Evolutionary conservation across 495 filamentous ascomycete species (phyloP).

Genomic region (Niebla homalea): DNA sequence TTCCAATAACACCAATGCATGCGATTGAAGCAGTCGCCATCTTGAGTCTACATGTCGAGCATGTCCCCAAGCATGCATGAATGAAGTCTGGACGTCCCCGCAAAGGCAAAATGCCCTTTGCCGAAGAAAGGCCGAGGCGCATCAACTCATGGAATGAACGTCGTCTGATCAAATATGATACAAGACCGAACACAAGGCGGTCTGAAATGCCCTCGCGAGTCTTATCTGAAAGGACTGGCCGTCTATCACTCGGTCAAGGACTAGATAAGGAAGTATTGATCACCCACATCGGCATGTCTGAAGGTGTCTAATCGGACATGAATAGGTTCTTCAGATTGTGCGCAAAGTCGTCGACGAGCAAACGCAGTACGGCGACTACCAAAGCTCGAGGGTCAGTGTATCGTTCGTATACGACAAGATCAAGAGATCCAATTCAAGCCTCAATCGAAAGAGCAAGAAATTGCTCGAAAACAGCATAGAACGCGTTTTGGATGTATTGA

Average conservation of each 20-base stretch:
- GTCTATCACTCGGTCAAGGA: slow-evolving; percentile 37
- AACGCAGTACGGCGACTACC: slow-evolving; percentile 30
- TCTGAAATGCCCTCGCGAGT: no score
- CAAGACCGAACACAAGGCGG: no score
- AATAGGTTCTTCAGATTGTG: slow-evolving; percentile 60
- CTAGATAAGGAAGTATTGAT: slow-evolving; percentile 41
- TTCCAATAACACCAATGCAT: slow-evolving; percentile 85
- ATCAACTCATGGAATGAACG: no score
- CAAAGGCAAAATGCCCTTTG: not conserved
- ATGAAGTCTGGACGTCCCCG: no score
- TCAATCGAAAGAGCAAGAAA: slow-evolving; percentile 68
- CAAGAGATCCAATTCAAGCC: slow-evolving; percentile 69
- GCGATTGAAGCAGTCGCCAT: slow-evolving; percentile 59
- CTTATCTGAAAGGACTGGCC: slow-evolving; percentile 13
- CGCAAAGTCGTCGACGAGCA: slow-evolving; percentile 57
- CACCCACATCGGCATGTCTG: not conserved
- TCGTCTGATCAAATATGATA: no score
- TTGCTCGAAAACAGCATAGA: slow-evolving; percentile 77
- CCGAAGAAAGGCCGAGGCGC: not conserved
- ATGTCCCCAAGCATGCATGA: no score
- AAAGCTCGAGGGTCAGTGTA: slow-evolving; percentile 38
- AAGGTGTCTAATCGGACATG: slow-evolving; percentile 3
- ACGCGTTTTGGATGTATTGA: slow-evolving; percentile 62
- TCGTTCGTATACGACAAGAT: slow-evolving; percentile 59
- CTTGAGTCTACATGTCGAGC: not conserved